Evolutionary conservation across 148 eudicot species (phyloP).

Genomic region (Silene latifolia): DNA sequence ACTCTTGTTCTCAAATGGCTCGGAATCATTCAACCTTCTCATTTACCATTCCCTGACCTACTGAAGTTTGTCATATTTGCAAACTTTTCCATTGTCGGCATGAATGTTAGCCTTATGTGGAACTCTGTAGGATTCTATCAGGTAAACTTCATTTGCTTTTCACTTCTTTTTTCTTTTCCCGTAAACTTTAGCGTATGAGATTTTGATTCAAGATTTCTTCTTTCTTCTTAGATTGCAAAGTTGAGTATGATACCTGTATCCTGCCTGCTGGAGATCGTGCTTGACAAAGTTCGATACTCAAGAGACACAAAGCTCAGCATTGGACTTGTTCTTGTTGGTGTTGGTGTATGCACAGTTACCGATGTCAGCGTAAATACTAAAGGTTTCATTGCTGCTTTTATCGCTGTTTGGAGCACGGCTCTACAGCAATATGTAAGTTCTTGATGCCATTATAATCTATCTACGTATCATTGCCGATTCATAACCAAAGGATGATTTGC

Average conservation of each 20-base stretch:
- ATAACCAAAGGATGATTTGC: too few relatives aligned
- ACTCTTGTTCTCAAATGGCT: conserved; percentile 78
- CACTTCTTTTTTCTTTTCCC: background rate
- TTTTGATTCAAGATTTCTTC: background rate
- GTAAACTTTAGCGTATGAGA: background rate
- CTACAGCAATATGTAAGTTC: conserved; percentile 92
- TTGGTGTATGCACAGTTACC: conserved; percentile 91
- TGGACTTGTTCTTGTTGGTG: conserved; percentile 73
- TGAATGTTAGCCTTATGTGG: conserved; percentile 97
- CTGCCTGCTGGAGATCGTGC: conserved; percentile 75
- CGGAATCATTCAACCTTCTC: conserved; percentile 85
- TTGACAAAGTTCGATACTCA: conserved; percentile 82
- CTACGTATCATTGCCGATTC: background rate
- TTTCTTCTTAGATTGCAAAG: conserved; percentile 66
- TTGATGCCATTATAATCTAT: conserved; percentile 2
- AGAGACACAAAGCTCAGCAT: conserved; percentile 93
- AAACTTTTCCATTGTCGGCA: conserved; percentile 90
- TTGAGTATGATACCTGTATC: conserved; percentile 94
- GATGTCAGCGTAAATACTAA: conserved; percentile 88
- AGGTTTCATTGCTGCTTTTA: conserved; percentile 82
- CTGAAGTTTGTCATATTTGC: conserved; percentile 84
- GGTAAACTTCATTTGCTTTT: conserved; percentile 39
- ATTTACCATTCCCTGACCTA: conserved; percentile 71
- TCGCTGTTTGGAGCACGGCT: conserved; percentile 88
- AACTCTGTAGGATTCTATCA: conserved; percentile 97